Evolutionary conservation across 257 asterid species (phyloP).

Genomic region (Solanum chilense): DNA sequence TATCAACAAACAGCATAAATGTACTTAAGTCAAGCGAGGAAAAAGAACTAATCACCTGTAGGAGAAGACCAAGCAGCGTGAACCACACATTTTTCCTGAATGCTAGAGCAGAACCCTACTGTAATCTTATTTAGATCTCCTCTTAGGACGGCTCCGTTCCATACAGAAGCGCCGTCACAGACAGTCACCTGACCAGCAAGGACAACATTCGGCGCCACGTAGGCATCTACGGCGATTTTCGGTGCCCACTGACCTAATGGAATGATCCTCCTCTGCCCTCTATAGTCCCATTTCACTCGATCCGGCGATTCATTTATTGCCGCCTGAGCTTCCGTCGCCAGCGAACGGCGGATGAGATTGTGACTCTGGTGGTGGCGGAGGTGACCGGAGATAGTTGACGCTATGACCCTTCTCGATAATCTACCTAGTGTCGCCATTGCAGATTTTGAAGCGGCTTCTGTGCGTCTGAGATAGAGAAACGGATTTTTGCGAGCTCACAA

Average conservation of each 20-base stretch:
- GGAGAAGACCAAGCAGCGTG: constrained; percentile 96
- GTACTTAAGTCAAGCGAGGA: neutral
- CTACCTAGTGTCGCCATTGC: constrained; percentile 62
- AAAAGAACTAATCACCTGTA: constrained; percentile 36
- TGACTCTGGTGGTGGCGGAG: neutral
- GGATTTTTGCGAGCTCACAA: neutral
- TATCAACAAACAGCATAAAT: neutral
- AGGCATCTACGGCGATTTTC: constrained; percentile 80
- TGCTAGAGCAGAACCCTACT: constrained; percentile 75
- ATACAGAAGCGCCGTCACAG: constrained; percentile 78
- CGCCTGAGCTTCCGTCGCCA: constrained; percentile 38
- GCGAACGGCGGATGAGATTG: constrained; percentile 21
- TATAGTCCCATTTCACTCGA: constrained; percentile 85
- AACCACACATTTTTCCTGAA: constrained; percentile 75
- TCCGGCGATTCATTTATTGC: constrained; percentile 42
- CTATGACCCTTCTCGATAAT: constrained; percentile 41
- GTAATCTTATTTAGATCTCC: constrained; percentile 86
- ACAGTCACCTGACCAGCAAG: constrained; percentile 94
- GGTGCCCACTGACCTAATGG: constrained; percentile 93
- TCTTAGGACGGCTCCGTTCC: constrained; percentile 75
- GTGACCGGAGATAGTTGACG: constrained; percentile 25
- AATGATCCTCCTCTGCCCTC: constrained; percentile 73
- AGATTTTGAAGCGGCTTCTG: neutral
- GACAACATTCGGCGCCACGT: constrained; percentile 89
- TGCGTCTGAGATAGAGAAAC: neutral